A percentile compares a stretch with the other conserved stretches of the same genome.
Evolutionary conservation across 169 alveolate genomes (phyloP).

Genomic region (Sarcocystis neurona): DNA sequence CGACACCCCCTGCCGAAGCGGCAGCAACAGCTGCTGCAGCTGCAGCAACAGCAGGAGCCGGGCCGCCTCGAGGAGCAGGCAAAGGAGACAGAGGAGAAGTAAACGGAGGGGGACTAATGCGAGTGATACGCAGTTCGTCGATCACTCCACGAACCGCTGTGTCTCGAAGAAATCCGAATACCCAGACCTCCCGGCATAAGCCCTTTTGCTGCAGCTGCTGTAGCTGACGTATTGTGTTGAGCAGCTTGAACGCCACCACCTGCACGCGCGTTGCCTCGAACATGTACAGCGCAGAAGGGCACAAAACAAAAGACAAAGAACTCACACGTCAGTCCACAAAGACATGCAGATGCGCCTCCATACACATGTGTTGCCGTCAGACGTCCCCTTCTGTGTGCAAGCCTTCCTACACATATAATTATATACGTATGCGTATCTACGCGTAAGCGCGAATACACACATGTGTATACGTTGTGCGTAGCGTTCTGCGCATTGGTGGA

Average conservation of each 20-base stretch:
- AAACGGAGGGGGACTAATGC: not conserved
- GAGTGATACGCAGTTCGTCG: conserved; percentile 35
- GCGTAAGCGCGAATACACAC: not conserved
- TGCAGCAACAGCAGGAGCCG: too few species aligned
- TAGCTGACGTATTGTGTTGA: conserved; percentile 17
- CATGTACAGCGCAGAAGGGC: not conserved
- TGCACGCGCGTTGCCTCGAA: not conserved
- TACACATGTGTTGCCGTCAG: too few species aligned
- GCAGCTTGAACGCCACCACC: conserved; percentile 34
- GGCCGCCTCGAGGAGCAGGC: too few species aligned
- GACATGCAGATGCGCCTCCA: too few species aligned
- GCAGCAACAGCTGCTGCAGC: too few species aligned
- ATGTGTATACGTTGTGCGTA: not conserved
- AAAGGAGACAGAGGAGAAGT: not conserved
- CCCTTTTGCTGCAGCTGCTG: conserved; percentile 32
- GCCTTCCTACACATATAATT: too few species aligned
- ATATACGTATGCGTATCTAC: not conserved
- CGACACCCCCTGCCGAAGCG: not conserved
- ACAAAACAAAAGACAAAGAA: not conserved
- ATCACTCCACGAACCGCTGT: conserved; percentile 21
- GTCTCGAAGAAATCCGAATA: conserved; percentile 14
- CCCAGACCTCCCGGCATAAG: conserved; percentile 51
- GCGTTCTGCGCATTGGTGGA: too few species aligned
- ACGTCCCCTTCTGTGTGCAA: too few species aligned
- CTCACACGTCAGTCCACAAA: too few species aligned